Base-by-base conservation (phyloP, 2,329 filamentous ascomycete species). In the Cladophialophora psammophila region DNA sequence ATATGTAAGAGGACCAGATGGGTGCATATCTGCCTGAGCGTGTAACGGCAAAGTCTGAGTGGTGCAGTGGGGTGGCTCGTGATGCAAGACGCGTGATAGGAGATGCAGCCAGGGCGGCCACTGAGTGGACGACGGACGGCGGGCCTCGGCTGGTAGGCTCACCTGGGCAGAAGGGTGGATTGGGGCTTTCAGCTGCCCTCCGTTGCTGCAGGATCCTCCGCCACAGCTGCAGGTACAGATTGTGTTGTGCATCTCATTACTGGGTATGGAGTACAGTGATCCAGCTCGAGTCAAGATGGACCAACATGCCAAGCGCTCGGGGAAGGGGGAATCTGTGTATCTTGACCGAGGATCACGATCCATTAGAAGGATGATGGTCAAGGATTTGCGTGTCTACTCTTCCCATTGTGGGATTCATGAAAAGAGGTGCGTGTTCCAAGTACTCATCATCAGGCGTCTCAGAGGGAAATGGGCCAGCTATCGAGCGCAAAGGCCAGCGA, bases 191-290 rank as follows among this genome's bases (percentile, higher is more conserved):
- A 70, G 68, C 65, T 70, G 68, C 52, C 34, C 54, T 34, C 54
- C n/a, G 57, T 50, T 31, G 61, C 58, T 58, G 54, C 34, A 54
- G 58, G 60, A 32, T 50, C 59, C 36, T 48, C 56, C 65, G 67
- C 69, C 69, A 69, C 69, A 54, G 45, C 62, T 68, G 69, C 69
- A 71, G 69, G 69, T 69, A 71, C 69, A 69, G 60, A 71, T 69
- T 70, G 60, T 60, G 57, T 67, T 67, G 35, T 64, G 65, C 65
- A 48, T 48, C 42, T 35, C 18, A 15, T 5, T 35, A 55, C 53
- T 20, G 40, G 57, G 38, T 34, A 42, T 20, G 55, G 35, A 38
- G 20, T 8, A 15, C 60, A 55, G 13, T 9, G n/a, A 55, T 31
- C 9, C 31, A 20, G 5, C 5, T 50, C 13, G 45, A 50, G 45